Percentiles rank a stretch among this genome's conserved stretches.
Conservation (phyloP, 805 yeast species). For the Ogataea minuta region DNA sequence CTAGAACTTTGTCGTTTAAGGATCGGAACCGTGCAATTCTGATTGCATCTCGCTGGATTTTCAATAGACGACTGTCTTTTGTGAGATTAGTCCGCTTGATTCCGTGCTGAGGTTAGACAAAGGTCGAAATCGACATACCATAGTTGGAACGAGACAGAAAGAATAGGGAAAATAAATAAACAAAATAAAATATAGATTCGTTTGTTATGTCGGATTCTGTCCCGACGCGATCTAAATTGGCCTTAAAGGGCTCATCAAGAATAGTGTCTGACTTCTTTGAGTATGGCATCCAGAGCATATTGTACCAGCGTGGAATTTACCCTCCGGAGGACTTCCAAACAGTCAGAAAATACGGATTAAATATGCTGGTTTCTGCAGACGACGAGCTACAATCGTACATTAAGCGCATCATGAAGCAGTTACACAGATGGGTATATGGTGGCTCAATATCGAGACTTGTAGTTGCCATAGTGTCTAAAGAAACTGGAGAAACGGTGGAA, state of each 20-base stretch:
- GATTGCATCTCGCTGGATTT: conserved; percentile 54
- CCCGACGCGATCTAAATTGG: conserved; percentile 48
- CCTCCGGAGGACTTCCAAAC: conserved; percentile 82
- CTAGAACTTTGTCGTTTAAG: conserved; percentile 45
- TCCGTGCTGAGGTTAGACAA: conserved; percentile 51
- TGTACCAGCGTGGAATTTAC: conserved; percentile 87
- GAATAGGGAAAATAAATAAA: background rate
- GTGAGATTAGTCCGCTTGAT: conserved; percentile 58
- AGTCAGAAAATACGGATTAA: conserved; percentile 77
- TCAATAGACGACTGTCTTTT: conserved; percentile 52
- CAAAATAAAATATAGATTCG: conserved; percentile 1
- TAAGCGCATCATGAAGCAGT: conserved; percentile 61
- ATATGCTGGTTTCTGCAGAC: conserved; percentile 67
- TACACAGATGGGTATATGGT: conserved; percentile 70
- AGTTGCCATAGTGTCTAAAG: conserved; percentile 69
- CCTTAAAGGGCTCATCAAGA: conserved; percentile 76
- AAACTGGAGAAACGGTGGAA: conserved; percentile 67
- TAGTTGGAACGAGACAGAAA: background rate
- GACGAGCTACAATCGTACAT: conserved; percentile 74
- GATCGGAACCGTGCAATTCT: conserved; percentile 56
- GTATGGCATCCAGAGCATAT: conserved; percentile 73
- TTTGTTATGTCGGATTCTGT: conserved; percentile 13
- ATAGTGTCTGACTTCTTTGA: conserved; percentile 82
- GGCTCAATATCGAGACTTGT: conserved; percentile 67
- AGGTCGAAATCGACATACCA: background rate